A percentile compares a stretch with the other conserved stretches of the same genome.
Evolutionary conservation across 2,329 filamentous ascomycete genomes (phyloP).

Genomic region (Penicillium sp.): DNA sequence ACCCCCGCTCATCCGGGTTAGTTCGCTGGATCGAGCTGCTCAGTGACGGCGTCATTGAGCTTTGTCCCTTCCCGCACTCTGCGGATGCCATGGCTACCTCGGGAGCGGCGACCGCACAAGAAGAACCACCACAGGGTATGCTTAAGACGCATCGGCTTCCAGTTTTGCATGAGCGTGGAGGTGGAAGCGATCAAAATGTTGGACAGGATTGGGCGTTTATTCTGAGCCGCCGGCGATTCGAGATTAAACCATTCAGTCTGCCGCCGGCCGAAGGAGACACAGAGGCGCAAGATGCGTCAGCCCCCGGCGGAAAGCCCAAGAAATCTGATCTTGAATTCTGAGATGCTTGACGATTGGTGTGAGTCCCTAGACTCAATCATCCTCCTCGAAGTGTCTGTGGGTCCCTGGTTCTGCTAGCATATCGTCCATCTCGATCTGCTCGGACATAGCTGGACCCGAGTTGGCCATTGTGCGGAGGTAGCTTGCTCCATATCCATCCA

Average conservation of each 20-base stretch:
- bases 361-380: constrained; percentile 28
- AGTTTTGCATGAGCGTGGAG: constrained; percentile 83
- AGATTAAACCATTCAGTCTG: constrained; percentile 84
- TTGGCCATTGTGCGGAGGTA: constrained; percentile 59
- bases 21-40: constrained; percentile 84
- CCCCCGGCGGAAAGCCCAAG: constrained; percentile 49
- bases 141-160: constrained; percentile 80
- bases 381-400: constrained; percentile 29
- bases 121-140: constrained; percentile 82
- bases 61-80: constrained; percentile 70
- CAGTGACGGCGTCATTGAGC: constrained; percentile 80
- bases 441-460: constrained; percentile 55
- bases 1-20: constrained; percentile 71
- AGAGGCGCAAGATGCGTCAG: constrained; percentile 56
- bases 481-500: constrained; percentile 54
- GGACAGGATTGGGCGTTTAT: constrained; percentile 90
- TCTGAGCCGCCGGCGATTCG: constrained; percentile 76
- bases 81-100: constrained; percentile 53
- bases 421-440: constrained; percentile 64
- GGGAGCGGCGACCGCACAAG: constrained; percentile 56
- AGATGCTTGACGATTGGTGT: neutral
- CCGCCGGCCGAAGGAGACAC: constrained; percentile 79
- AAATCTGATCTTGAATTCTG: constrained; percentile 73
- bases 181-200: constrained; percentile 68
- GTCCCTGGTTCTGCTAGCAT: constrained; percentile 51